Conservation (phyloP, 257 asterid species). For the Solanum medicagineum region DNA sequence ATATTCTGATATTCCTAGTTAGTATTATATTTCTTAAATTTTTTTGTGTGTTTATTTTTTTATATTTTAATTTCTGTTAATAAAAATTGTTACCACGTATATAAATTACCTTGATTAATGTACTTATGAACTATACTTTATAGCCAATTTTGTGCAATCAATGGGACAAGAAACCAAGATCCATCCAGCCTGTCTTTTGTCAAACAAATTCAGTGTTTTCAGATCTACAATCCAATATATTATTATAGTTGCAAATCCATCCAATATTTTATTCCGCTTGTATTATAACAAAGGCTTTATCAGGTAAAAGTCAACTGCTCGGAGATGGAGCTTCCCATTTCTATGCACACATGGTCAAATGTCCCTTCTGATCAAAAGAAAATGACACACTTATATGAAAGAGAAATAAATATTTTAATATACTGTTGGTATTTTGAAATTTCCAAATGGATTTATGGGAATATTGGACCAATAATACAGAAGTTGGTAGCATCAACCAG, state of each 20-base stretch:
- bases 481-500: neutral
- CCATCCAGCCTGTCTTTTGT: neutral
- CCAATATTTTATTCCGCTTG: neutral
- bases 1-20: too few species aligned
- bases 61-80: neutral
- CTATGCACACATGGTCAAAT: neutral
- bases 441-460: neutral
- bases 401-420: neutral
- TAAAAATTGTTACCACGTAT: neutral
- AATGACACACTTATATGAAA: neutral
- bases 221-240: neutral
- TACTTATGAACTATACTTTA: neutral
- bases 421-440: neutral
- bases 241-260: neutral
- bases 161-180: neutral
- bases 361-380: neutral
- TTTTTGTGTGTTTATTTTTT: neutral
- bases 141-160: neutral
- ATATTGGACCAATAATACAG: neutral
- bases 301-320: neutral
- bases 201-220: neutral
- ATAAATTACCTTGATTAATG: neutral
- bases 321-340: neutral
- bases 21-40: neutral
- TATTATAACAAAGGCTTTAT: neutral